A percentile compares a stretch with the other conserved stretches of the same genome.
phyloP scores from a whole-genome alignment of 2,329 filamentous ascomycete species.

The Fusarium incarnatum region DNA sequence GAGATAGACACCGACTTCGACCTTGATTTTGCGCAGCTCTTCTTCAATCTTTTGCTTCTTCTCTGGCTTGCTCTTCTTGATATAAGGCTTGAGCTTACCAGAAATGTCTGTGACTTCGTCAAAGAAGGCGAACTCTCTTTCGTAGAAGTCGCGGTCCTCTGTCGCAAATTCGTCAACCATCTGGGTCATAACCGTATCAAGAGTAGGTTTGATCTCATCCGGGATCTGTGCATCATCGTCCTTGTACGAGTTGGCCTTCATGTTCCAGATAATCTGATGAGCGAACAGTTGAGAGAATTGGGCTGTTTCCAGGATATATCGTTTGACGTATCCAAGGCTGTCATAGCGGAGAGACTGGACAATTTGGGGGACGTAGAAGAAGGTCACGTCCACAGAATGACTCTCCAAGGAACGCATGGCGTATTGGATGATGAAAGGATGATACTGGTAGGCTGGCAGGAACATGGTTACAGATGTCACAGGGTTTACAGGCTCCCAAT shows the following conservation, averaged over 20 bases:
- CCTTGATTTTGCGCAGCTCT: constrained; percentile 95
- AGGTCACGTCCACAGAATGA: constrained; percentile 95
- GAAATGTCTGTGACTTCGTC: constrained; percentile 96
- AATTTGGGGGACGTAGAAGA: constrained; percentile 99
- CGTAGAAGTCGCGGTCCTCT: constrained; percentile 86
- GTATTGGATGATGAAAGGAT: constrained; percentile 95
- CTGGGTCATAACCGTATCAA: constrained; percentile 88
- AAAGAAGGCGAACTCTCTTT: constrained; percentile 97
- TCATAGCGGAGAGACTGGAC: constrained; percentile 96
- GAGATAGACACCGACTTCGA: constrained; percentile 96
- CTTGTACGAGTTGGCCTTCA: constrained; percentile 99
- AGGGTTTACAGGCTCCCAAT: constrained; percentile 92
- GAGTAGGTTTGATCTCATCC: constrained; percentile 90
- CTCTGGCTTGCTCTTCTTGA: constrained; percentile 91
- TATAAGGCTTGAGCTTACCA: constrained; percentile 92
- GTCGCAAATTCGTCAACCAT: constrained; percentile 85
- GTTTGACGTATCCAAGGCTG: constrained; percentile 90
- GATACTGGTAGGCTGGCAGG: constrained; percentile 87
- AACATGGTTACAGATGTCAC: constrained; percentile 95
- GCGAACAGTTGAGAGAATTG: constrained; percentile 98
- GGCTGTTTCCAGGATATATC: constrained; percentile 96
- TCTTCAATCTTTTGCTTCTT: constrained; percentile 99
- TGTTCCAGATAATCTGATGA: constrained; percentile 99
- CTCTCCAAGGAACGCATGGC: constrained; percentile 95
- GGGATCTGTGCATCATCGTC: constrained; percentile 93